Evolutionary conservation across 305 asterid species (phyloP).

Genomic region (Withania somnifera): DNA sequence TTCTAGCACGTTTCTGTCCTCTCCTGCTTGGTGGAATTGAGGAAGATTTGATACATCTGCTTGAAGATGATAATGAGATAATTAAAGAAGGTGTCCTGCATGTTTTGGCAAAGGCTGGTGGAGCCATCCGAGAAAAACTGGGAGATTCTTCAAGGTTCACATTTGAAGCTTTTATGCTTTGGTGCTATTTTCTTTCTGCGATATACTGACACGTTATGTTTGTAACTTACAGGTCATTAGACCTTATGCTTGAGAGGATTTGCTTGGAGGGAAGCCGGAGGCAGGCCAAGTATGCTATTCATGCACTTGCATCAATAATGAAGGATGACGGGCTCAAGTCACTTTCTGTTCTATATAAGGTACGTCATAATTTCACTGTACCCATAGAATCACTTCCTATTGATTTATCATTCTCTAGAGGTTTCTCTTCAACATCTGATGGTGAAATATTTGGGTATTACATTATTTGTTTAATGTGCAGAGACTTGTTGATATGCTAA

Average conservation of each 20-base stretch:
- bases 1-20: slow-evolving; percentile 93
- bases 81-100: slow-evolving; percentile 95
- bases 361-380: slow-evolving; percentile 12
- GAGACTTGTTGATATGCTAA: slow-evolving; percentile 97
- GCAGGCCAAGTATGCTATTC: slow-evolving; percentile 98
- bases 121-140: slow-evolving; percentile 87
- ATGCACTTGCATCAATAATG: slow-evolving; percentile 95
- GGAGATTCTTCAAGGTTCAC: slow-evolving; percentile 86
- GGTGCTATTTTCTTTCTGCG: background rate
- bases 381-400: background rate
- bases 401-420: slow-evolving; percentile 7
- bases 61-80: slow-evolving; percentile 97
- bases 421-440: slow-evolving; percentile 8
- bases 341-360: slow-evolving; percentile 98
- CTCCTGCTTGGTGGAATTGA: slow-evolving; percentile 76
- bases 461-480: slow-evolving; percentile 18
- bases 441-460: background rate
- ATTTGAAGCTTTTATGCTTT: background rate
- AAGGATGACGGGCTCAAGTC: slow-evolving; percentile 98
- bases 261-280: slow-evolving; percentile 97
- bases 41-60: slow-evolving; percentile 74
- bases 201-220: slow-evolving; percentile 9
- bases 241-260: slow-evolving; percentile 94
- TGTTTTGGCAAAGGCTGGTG: slow-evolving; percentile 98
- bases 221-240: slow-evolving; percentile 60